Percentiles rank a stretch among this genome's conserved stretches.
Evolutionary conservation across 306 rosid genomes (phyloP).

Genomic region (Pachyrhizus erosus): DNA sequence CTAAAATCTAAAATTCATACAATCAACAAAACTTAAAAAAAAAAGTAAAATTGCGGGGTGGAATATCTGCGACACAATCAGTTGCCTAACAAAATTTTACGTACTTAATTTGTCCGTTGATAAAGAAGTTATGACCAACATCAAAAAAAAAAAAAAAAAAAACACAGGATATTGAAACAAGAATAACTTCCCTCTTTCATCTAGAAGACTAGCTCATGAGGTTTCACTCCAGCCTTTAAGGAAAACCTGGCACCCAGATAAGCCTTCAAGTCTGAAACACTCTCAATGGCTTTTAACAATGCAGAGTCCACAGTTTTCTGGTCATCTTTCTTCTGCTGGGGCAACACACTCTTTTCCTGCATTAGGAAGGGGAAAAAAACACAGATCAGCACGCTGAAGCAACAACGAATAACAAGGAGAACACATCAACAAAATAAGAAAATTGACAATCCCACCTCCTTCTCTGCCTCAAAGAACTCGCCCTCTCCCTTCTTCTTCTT

Average conservation of each 20-base stretch:
- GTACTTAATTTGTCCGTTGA: slow-evolving; percentile 14
- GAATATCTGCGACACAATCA: not conserved
- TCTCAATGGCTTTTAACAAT: slow-evolving; percentile 65
- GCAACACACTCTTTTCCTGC: slow-evolving; percentile 73
- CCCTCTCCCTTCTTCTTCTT: slow-evolving; percentile 70
- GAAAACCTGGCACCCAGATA: slow-evolving; percentile 77
- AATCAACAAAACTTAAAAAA: not conserved
- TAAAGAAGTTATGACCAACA: not conserved
- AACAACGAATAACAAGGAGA: not conserved
- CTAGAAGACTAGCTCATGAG: slow-evolving; percentile 49
- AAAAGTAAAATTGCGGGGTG: slow-evolving; percentile 8
- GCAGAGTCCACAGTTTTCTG: slow-evolving; percentile 72
- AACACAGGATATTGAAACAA: not conserved
- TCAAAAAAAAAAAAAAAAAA: not conserved
- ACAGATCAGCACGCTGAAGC: not conserved
- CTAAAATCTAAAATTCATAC: slow-evolving; percentile 22
- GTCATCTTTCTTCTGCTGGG: slow-evolving; percentile 81
- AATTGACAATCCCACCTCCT: slow-evolving; percentile 53
- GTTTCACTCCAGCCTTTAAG: slow-evolving; percentile 43
- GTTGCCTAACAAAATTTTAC: not conserved
- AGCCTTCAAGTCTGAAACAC: slow-evolving; percentile 74
- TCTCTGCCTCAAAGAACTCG: slow-evolving; percentile 69
- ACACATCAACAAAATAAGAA: not conserved
- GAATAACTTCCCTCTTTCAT: not conserved
- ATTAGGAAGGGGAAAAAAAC: not conserved